Evolutionary conservation across 2,329 filamentous ascomycete genomes (phyloP).

Genomic region (Diaporthe eres): DNA sequence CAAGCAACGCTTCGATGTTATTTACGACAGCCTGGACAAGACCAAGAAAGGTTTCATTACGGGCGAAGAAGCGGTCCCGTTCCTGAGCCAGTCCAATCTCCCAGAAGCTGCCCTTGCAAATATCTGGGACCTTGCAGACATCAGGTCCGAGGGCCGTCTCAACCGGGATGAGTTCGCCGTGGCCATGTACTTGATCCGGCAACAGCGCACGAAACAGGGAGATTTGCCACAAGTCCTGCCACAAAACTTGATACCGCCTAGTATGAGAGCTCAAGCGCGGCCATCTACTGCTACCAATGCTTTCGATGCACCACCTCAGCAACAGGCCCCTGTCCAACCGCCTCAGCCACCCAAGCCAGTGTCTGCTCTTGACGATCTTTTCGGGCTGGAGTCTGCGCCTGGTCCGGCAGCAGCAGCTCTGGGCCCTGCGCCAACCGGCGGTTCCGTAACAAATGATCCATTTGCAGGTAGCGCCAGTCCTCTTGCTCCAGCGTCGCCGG

Average conservation of each 20-base stretch:
- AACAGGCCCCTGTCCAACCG: slow-evolving; percentile 56
- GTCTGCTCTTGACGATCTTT: slow-evolving; percentile 90
- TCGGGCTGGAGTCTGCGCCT: slow-evolving; percentile 84
- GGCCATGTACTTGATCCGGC: slow-evolving; percentile 95
- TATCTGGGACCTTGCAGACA: slow-evolving; percentile 97
- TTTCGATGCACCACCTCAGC: slow-evolving; percentile 62
- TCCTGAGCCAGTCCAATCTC: slow-evolving; percentile 92
- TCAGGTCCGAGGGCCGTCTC: slow-evolving; percentile 89
- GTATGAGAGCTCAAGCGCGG: slow-evolving; percentile 77
- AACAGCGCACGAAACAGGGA: slow-evolving; percentile 83
- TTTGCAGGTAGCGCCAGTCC: slow-evolving; percentile 68
- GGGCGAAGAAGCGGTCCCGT: slow-evolving; percentile 93
- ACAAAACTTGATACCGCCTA: slow-evolving; percentile 86
- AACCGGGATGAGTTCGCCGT: slow-evolving; percentile 94
- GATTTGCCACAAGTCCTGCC: slow-evolving; percentile 84
- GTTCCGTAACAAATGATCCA: slow-evolving; percentile 73
- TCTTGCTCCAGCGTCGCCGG: slow-evolving; percentile 66
- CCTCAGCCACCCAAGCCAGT: slow-evolving; percentile 59
- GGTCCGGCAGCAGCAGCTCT: slow-evolving; percentile 68
- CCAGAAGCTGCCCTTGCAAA: slow-evolving; percentile 91
- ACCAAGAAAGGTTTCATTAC: slow-evolving; percentile 85
- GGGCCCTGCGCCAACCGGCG: slow-evolving; percentile 78
- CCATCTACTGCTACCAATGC: slow-evolving; percentile 63
- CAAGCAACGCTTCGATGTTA: slow-evolving; percentile 88
- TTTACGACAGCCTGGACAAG: slow-evolving; percentile 89